Evolutionary conservation across 108 stramenopile species (phyloP), one percentile per base, ranked within the genome.

Genomic region (Mediolabrus comicus): DNA sequence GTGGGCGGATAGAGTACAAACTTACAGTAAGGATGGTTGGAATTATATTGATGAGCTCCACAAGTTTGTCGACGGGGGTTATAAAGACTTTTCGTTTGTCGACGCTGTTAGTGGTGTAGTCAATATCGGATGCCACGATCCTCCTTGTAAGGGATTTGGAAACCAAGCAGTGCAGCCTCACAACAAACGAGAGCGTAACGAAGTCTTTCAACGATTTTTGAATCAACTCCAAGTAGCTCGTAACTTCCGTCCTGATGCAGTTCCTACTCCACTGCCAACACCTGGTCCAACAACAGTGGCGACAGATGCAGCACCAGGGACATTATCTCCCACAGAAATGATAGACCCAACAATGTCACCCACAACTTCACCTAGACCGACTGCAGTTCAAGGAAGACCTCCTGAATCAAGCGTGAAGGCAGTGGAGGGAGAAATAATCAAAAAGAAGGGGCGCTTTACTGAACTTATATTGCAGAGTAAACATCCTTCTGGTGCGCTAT

Each of bases 1-100:
- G 59, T 83, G 82, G 82, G 59, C 62, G 0, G 77, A 79, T 28
- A 58, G 73, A 27, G 65, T 83, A 19, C 76, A 83, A 68, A 49
- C 82, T 0, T 83, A 73, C 35, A 62, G 67, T 22, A 31, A 62
- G 22, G 58, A 59, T 61, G 78, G 73, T 5, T 79, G 72, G 72
- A 69, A 69, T 31, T 79, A 79, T 59, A 68, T 79, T 17, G 72
- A 74, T 26, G 43, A 74, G 3, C 49, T 79, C 0, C 62, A 43
- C 3, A 67, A 72, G 52, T 79, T 79, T 30, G 27, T 28, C 33
- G 73, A 79, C 22, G 67, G 72, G 13, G 78, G 78, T 1, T 70
- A 70, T 32, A 62, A 14, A n/a, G 78, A 79, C 62, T 74, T 69
- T 49, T 32, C 56, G 3, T 79, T 79, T 39, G 62, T 79, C 12